These are phyloP conservation scores for Scutellaria baicalensis DNA, from an alignment of 257 asterid genomes.

Conservation along the genomic window DNA sequence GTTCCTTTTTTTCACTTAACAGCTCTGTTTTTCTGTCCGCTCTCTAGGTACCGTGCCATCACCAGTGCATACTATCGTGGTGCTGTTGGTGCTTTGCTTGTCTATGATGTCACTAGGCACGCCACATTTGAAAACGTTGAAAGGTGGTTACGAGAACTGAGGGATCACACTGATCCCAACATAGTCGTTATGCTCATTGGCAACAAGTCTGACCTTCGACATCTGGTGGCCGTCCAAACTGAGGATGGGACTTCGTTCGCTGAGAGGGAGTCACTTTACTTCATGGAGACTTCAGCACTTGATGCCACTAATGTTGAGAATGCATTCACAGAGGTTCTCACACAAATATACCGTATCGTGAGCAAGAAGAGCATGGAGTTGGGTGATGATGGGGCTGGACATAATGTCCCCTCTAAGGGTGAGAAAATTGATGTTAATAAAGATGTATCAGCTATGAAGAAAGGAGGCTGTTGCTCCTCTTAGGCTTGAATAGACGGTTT, in stretches of 20 bases:
- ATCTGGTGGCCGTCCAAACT: slow-evolving; percentile 67
- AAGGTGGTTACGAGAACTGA: slow-evolving; percentile 67
- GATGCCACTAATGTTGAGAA: slow-evolving; percentile 68
- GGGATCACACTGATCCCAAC: slow-evolving; percentile 84
- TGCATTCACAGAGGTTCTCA: slow-evolving; percentile 73
- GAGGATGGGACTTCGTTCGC: slow-evolving; percentile 74
- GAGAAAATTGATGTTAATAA: slow-evolving; percentile 71
- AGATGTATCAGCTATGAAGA: slow-evolving; percentile 67
- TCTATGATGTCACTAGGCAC: slow-evolving; percentile 76
- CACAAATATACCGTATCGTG: slow-evolving; percentile 57
- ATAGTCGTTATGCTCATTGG: slow-evolving; percentile 81
- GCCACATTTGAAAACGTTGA: slow-evolving; percentile 67
- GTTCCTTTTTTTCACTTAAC: background rate
- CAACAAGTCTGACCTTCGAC: slow-evolving; percentile 80
- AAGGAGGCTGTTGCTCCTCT: slow-evolving; percentile 64
- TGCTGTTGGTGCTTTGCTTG: slow-evolving; percentile 85
- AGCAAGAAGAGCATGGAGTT: slow-evolving; percentile 77
- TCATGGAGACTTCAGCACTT: slow-evolving; percentile 85
- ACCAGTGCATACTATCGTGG: slow-evolving; percentile 91
- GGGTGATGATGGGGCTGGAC: slow-evolving; percentile 33
- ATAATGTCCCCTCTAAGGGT: slow-evolving; percentile 52
- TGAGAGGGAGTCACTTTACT: slow-evolving; percentile 74
- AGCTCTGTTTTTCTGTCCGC: background rate
- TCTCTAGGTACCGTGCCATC: slow-evolving; percentile 71
- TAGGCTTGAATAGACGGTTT: slow-evolving; percentile 12